phyloP scores from a whole-genome alignment of 2,329 filamentous ascomycete genomes.

The Aureobasidium sp. region DNA sequence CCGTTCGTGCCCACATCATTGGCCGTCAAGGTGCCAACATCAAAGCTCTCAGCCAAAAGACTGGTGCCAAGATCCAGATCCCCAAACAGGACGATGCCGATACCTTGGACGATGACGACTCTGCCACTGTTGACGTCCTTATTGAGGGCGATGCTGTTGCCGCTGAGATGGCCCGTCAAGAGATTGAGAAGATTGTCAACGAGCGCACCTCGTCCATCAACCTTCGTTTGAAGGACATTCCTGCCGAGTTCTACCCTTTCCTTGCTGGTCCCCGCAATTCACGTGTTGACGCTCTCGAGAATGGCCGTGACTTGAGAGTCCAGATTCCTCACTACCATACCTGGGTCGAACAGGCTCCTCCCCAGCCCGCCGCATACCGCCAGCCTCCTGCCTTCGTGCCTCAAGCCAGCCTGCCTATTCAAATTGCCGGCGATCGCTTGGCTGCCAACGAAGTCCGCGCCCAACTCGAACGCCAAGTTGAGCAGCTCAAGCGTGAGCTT shows the following conservation, averaged over 20 bases:
- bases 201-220: conserved; percentile 78
- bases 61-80: conserved; percentile 83
- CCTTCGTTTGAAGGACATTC: conserved; percentile 74
- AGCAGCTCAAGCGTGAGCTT: conserved; percentile 68
- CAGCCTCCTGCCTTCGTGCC: conserved; percentile 64
- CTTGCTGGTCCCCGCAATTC: conserved; percentile 73
- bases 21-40: conserved; percentile 86
- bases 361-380: conserved; percentile 54
- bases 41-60: conserved; percentile 81
- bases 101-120: conserved; percentile 58
- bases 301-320: conserved; percentile 68
- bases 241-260: conserved; percentile 92
- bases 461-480: conserved; percentile 71
- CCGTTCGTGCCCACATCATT: conserved; percentile 82
- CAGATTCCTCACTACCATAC: conserved; percentile 76
- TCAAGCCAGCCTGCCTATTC: conserved; percentile 69
- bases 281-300: conserved; percentile 60
- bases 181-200: conserved; percentile 80
- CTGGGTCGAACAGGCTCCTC: conserved; percentile 61
- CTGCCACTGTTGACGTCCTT: conserved; percentile 70
- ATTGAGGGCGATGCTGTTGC: conserved; percentile 90
- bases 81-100: conserved; percentile 67
- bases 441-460: conserved; percentile 74
- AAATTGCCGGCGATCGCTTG: conserved; percentile 75
- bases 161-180: conserved; percentile 72